A percentile compares a stretch with the other conserved stretches of the same genome.
Conservation (phyloP, 306 rosid genomes). For the Hippophae tibetana region DNA sequence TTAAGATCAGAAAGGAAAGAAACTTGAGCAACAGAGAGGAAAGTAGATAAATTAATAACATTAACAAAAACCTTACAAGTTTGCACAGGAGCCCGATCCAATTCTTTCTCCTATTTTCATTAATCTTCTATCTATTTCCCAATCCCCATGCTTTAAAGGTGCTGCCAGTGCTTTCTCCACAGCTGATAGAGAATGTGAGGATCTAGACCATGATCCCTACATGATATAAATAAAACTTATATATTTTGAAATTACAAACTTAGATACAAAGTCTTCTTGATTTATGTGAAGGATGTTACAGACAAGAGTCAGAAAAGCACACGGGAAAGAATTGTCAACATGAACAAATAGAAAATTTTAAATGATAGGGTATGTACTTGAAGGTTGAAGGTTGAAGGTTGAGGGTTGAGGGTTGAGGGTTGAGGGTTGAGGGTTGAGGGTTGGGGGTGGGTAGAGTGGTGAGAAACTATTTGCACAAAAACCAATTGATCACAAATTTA, state of each 20-base stretch:
- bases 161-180: slow-evolving; percentile 49
- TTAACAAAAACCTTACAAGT: slow-evolving; percentile 53
- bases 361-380: neutral
- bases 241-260: slow-evolving; percentile 5
- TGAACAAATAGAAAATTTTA: neutral
- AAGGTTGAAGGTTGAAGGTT: too few relatives aligned
- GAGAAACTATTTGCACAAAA: too few relatives aligned
- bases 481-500: too few relatives aligned
- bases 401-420: too few relatives aligned
- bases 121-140: slow-evolving; percentile 93
- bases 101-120: slow-evolving; percentile 80
- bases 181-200: slow-evolving; percentile 48
- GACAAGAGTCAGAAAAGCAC: neutral
- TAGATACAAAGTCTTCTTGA: neutral
- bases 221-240: slow-evolving; percentile 14
- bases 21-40: slow-evolving; percentile 10
- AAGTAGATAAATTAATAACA: slow-evolving; percentile 1
- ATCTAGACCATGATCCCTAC: slow-evolving; percentile 94
- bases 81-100: slow-evolving; percentile 98
- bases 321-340: neutral
- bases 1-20: slow-evolving; percentile 21
- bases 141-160: slow-evolving; percentile 50
- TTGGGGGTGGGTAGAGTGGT: too few relatives aligned
- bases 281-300: neutral
- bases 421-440: too few relatives aligned